Conservation (phyloP, 75 land plant species). For the Azolla pinnata region DNA sequence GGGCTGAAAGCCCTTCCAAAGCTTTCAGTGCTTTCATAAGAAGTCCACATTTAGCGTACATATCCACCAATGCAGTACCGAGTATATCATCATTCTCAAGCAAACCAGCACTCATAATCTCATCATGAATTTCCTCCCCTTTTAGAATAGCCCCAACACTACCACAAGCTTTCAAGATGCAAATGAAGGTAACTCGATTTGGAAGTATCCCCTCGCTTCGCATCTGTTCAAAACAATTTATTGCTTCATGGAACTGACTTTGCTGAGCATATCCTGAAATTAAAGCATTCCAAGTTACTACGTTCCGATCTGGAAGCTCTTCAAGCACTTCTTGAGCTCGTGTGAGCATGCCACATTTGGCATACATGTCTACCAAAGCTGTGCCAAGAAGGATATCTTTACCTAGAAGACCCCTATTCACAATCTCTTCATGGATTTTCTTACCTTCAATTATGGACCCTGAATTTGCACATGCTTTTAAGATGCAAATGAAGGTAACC, state of each 20-base stretch:
- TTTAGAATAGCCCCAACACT: constrained; percentile 25
- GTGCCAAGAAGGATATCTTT: constrained; percentile 13
- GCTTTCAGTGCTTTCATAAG: constrained; percentile 38
- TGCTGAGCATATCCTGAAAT: constrained; percentile 42
- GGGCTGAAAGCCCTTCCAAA: constrained; percentile 38
- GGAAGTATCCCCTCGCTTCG: constrained; percentile 15
- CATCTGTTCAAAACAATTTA: constrained; percentile 37
- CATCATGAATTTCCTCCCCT: constrained; percentile 49
- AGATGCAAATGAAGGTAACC: constrained; percentile 27
- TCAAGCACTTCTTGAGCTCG: constrained; percentile 21
- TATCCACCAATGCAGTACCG: constrained; percentile 60
- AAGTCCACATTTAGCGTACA: constrained; percentile 59
- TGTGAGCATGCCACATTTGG: constrained; percentile 36
- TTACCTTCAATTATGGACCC: constrained; percentile 18
- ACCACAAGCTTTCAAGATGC: constrained; percentile 33
- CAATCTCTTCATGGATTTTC: constrained; percentile 23
- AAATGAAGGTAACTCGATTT: constrained; percentile 24
- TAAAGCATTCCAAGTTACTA: constrained; percentile 43
- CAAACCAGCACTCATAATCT: constrained; percentile 27
- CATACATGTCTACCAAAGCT: constrained; percentile 40
- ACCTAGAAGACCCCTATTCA: constrained; percentile 9
- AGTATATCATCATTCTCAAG: constrained; percentile 20
- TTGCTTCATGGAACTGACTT: constrained; percentile 29
- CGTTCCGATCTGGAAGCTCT: constrained; percentile 23
- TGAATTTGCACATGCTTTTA: constrained; percentile 19